Evolutionary conservation across 352 stramenopile species (phyloP), one percentile per base, ranked within the genome.

Genomic region (Phytopythium sindhum): DNA sequence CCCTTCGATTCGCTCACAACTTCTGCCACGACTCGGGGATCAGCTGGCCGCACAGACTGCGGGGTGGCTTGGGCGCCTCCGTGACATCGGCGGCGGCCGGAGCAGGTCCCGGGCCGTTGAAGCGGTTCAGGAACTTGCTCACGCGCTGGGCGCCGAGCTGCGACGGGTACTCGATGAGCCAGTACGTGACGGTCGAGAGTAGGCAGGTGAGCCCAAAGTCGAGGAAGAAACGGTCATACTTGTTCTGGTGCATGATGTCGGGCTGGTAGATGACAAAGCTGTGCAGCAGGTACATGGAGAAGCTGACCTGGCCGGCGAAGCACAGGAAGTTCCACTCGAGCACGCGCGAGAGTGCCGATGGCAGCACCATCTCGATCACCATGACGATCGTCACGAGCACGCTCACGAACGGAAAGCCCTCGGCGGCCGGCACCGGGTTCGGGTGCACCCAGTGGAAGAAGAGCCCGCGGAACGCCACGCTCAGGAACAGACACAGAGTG

Each of bases 251-350:
- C 41, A 24, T n/a, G 41, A 47, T 47, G 15, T 42, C 52, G 10
- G 55, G 55, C 1, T 31, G 31, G 31, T 35, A 35, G 31, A 35
- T 35, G 31, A 35, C 31, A 35, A 35, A 35, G 26, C 37, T 69
- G 64, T 82, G 74, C 19, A 82, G 63, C 48, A 82, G 41, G 41
- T 82, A 82, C 53, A 80, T 72, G 0, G 74, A 83, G 58, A 73
- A 83, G 48, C 72, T 80, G 64, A 83, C 68, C 64, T 83, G 80
- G 33, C 74, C 74, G 33, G 65, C 73, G 57, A 68, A 83, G 6
- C 59, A 62, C 2, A 80, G 35, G 8, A 79, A 35, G 29, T 60
- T 71, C 72, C 69, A 83, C 67, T 83, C 75, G 48, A 83, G 69
- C 65, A 72, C 65, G 1, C 59, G 55, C 3, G 72, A 76, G 2